Base-by-base conservation (phyloP, 2,329 filamentous ascomycete genomes). In the Rhynchosporium agropyri region DNA sequence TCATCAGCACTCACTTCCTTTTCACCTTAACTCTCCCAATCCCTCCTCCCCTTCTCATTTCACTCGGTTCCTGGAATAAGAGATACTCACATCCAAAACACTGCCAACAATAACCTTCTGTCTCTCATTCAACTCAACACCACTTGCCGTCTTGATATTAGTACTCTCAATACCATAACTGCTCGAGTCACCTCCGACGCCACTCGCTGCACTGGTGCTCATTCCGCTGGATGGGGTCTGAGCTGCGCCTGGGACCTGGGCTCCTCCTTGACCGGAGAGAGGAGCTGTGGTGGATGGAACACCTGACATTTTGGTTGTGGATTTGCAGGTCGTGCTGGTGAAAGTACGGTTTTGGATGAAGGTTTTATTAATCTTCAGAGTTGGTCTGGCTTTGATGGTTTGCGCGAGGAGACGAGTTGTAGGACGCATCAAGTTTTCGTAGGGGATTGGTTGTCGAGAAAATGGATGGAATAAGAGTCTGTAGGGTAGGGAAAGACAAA, bases 51-150 rank as follows among this genome's bases (percentile, higher is more conserved):
- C 20, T 28, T 9, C 12, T n/a, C 33, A 28, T 36, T 40, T 38
- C 3, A 56, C 53, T 13, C 7, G 6, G 12, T 38, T 26, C n/a
- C 15, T 28, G 28, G 15, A 10, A n/a, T 13, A 29, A 55, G 33
- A 12, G 15, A 26, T 33, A 60, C 66, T 29, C 57, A 80, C 79
- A 70, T 88, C 85, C 29, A 89, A 78, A 13, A 88, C 78, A 51
- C 80, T 82, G 63, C 82, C 82, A 12, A 87, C 80, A 38, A 87
- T 63, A 0, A 84, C 78, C 64, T 81, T 81, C 69, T 88, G 83
- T 26, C 79, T 71, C 0, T 76, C 67, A 20, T 77, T 78, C 13
- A 87, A 77, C 0, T 78, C 73, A 13, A 87, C 79, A 12, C 83
- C 83, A 0, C 80, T 68, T 0, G 77, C 79, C 9, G 80, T 80